phyloP scores from a whole-genome alignment of 352 stramenopile species.

The Thalassiosira pacifica region DNA sequence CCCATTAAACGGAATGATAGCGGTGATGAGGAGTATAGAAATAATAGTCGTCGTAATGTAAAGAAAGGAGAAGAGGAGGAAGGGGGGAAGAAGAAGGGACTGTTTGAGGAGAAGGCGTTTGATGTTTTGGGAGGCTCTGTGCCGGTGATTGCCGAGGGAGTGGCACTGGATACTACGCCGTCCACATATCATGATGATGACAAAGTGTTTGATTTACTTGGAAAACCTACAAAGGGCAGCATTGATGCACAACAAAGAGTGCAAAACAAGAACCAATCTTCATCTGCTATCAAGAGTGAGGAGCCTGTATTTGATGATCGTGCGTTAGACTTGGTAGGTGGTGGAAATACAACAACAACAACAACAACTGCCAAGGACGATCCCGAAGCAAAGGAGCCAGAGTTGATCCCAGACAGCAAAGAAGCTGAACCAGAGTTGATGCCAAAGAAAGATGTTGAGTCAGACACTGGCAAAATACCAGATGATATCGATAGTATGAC shows the following conservation, averaged over 20 bases:
- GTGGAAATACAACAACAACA: not conserved
- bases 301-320: slow-evolving; percentile 37
- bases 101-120: slow-evolving; percentile 46
- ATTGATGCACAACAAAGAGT: no score
- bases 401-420: slow-evolving; percentile 8
- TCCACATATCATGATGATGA: slow-evolving; percentile 55
- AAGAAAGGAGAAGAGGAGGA: not conserved
- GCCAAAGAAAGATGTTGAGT: no score
- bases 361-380: not conserved
- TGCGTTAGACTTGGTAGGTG: slow-evolving; percentile 25
- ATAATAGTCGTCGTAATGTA: slow-evolving; percentile 10
- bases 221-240: not conserved
- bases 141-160: no score
- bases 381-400: not conserved
- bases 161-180: no score
- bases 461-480: no score
- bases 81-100: not conserved
- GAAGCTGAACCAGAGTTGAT: not conserved
- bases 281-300: no score
- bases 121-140: slow-evolving; percentile 16
- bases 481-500: no score
- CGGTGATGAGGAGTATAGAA: not conserved
- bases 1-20: not conserved
- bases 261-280: no score
- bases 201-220: slow-evolving; percentile 64